phyloP scores from a whole-genome alignment of 352 stramenopile genomes.

The Phytophthora idaei region DNA sequence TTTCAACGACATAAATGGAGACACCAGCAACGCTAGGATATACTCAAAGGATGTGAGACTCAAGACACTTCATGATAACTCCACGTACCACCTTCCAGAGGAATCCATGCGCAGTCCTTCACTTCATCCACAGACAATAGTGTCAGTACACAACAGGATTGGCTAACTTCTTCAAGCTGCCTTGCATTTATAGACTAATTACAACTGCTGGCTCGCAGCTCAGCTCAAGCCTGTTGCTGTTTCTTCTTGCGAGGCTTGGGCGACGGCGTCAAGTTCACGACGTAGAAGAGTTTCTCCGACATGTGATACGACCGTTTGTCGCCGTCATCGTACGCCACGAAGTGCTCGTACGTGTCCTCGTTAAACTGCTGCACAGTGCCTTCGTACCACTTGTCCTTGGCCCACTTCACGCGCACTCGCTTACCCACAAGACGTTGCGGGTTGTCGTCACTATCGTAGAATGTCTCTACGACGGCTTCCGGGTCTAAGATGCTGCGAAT shows the following conservation, averaged over 20 bases:
- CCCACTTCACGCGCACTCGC: constrained; percentile 88
- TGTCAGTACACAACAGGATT: constrained; percentile 20
- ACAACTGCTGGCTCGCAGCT: constrained; percentile 20
- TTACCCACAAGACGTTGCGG: constrained; percentile 81
- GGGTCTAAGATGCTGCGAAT: constrained; percentile 58
- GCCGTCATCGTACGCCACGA: constrained; percentile 86
- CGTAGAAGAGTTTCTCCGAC: constrained; percentile 89
- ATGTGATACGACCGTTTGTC: constrained; percentile 90
- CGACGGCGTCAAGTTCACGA: constrained; percentile 52
- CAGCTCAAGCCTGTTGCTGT: constrained; percentile 24
- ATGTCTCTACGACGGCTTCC: constrained; percentile 56
- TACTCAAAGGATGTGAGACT: not conserved
- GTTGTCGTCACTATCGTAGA: constrained; percentile 91
- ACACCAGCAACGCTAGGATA: too few species aligned
- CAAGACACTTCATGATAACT: not conserved
- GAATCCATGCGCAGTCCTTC: not conserved
- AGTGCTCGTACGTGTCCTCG: constrained; percentile 81
- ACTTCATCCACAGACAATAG: constrained; percentile 18
- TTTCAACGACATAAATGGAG: constrained; percentile 22
- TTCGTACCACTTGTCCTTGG: constrained; percentile 91
- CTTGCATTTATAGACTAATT: constrained; percentile 29
- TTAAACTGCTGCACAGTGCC: constrained; percentile 80
- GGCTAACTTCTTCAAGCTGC: constrained; percentile 24
- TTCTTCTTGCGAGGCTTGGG: constrained; percentile 39
- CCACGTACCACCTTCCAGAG: constrained; percentile 3